Conservation (phyloP, 306 rosid species). For the Alnus glutinosa region DNA sequence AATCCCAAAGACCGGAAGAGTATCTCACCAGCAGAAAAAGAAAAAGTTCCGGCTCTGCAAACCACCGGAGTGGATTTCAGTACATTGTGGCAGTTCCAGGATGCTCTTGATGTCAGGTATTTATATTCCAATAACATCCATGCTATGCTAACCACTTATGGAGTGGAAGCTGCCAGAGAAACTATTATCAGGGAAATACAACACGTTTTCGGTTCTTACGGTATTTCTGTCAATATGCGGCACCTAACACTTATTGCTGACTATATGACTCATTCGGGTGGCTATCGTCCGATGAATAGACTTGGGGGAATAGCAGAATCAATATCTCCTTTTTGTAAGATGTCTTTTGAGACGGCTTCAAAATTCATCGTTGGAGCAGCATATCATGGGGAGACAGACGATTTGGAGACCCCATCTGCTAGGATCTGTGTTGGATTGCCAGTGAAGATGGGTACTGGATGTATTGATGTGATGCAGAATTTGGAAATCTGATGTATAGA, state of each 20-base stretch:
- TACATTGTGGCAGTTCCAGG: constrained; percentile 72
- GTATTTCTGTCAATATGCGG: constrained; percentile 77
- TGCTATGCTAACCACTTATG: constrained; percentile 66
- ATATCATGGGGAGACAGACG: constrained; percentile 63
- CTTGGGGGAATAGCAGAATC: constrained; percentile 64
- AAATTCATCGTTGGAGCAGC: constrained; percentile 88
- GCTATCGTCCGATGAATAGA: constrained; percentile 75
- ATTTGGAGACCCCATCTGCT: constrained; percentile 85
- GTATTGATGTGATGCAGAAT: constrained; percentile 76
- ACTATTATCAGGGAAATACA: constrained; percentile 78
- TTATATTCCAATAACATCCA: constrained; percentile 71
- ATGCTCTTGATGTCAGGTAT: constrained; percentile 62
- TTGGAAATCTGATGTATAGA: constrained; percentile 38
- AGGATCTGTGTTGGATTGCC: constrained; percentile 93
- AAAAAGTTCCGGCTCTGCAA: constrained; percentile 69
- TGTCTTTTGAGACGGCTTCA: constrained; percentile 81
- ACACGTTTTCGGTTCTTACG: constrained; percentile 79
- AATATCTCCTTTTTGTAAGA: constrained; percentile 71
- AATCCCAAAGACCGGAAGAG: constrained; percentile 45
- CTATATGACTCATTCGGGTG: constrained; percentile 74
- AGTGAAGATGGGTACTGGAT: constrained; percentile 77
- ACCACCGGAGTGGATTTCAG: constrained; percentile 74
- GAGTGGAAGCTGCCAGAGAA: constrained; percentile 92
- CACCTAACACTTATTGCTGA: constrained; percentile 87
- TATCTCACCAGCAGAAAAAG: constrained; percentile 50